Evolutionary conservation across 768 basidiomycete species (phyloP).

Genomic region (Pisolithus sp.): DNA sequence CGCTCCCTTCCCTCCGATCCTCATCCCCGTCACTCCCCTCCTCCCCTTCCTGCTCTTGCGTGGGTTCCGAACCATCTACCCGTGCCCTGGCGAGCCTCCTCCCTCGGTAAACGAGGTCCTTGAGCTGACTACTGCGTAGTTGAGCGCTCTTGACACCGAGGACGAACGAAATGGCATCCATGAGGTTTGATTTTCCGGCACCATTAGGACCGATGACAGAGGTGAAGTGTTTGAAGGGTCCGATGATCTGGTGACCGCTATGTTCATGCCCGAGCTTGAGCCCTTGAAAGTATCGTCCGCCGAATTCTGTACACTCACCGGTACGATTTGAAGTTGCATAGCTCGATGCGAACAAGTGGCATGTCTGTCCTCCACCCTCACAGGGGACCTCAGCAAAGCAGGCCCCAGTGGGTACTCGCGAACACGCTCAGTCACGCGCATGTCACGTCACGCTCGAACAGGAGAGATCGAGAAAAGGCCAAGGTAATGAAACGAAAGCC

Average conservation of each 20-base stretch:
- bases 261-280: constrained; percentile 1
- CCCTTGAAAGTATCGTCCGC: not conserved
- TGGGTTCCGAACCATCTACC: constrained; percentile 37
- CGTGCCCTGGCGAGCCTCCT: constrained; percentile 52
- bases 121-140: constrained; percentile 86
- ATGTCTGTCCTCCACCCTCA: constrained; percentile 30
- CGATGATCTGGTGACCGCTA: constrained; percentile 79
- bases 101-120: constrained; percentile 96
- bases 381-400: not conserved
- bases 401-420: too few relatives aligned
- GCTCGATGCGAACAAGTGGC: constrained; percentile 81
- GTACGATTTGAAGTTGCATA: constrained; percentile 98
- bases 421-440: not conserved
- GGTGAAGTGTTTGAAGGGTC: constrained; percentile 90
- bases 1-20: constrained; percentile 69
- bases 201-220: constrained; percentile 98
- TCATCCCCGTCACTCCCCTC: constrained; percentile 46
- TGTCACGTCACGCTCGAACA: not conserved
- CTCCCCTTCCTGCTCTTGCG: constrained; percentile 39
- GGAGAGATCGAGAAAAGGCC: constrained; percentile 69
- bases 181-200: constrained; percentile 96
- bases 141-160: constrained; percentile 94
- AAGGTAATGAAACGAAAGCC: too few relatives aligned
- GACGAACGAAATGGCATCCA: constrained; percentile 99
- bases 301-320: constrained; percentile 35